Evolutionary conservation across 2,329 filamentous ascomycete genomes (phyloP).

Genomic region (Fusarium armeniacum): DNA sequence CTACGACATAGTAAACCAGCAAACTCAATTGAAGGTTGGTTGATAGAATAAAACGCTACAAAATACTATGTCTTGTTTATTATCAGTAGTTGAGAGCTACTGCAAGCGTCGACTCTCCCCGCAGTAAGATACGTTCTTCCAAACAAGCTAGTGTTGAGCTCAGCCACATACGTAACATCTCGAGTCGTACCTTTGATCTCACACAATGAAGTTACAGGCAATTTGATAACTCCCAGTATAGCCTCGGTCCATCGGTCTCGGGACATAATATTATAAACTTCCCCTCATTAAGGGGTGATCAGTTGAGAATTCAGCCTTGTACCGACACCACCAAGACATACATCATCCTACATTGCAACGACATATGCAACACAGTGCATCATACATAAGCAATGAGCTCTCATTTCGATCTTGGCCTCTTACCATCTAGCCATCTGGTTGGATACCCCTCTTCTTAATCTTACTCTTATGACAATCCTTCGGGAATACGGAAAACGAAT

Average conservation of each 20-base stretch:
- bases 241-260: not conserved
- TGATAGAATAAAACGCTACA: not conserved
- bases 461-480: slow-evolving; percentile 3
- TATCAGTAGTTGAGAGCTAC: not conserved
- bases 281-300: not conserved
- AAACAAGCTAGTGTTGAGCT: not conserved
- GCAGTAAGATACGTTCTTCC: not conserved
- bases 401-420: slow-evolving; percentile 3
- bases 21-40: not conserved
- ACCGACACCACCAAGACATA: not conserved
- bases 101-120: not conserved
- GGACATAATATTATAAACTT: slow-evolving; percentile 1
- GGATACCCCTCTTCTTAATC: slow-evolving; percentile 26
- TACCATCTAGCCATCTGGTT: not conserved
- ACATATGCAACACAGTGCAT: slow-evolving; percentile 25
- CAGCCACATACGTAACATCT: not conserved
- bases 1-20: not conserved
- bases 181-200: too few relatives aligned
- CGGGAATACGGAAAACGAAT: slow-evolving; percentile 24
- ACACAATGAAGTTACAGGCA: not conserved
- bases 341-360: not conserved
- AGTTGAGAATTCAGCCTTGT: not conserved
- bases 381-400: not conserved
- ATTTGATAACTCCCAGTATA: not conserved
- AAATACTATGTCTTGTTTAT: not conserved